phyloP scores from a whole-genome alignment of 2,329 filamentous ascomycete species.

The Lithohypha guttulata region DNA sequence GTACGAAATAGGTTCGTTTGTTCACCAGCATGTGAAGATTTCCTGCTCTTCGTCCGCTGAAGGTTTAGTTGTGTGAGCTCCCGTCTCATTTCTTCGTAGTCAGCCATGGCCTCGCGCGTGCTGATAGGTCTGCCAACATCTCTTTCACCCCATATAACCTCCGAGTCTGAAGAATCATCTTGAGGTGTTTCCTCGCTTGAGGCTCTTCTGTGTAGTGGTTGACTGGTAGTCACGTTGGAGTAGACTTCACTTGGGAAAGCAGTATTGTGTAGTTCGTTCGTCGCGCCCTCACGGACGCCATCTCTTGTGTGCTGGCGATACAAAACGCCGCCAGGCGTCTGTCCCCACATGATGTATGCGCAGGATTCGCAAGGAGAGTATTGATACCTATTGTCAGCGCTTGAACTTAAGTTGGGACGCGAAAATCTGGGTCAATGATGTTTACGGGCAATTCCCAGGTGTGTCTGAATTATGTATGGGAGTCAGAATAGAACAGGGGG shows the following conservation, averaged over 20 bases:
- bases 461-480: no score
- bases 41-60: constrained; percentile 24
- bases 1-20: background rate
- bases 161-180: constrained; percentile 16
- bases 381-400: no score
- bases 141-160: constrained; percentile 53
- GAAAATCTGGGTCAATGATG: no score
- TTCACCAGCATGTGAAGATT: background rate
- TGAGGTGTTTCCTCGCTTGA: background rate
- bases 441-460: no score
- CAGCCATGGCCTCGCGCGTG: constrained; percentile 45
- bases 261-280: constrained; percentile 13
- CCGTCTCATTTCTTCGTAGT: constrained; percentile 46
- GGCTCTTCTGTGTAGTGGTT: constrained; percentile 7
- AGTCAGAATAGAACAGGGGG: no score
- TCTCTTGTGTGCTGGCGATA: constrained; percentile 3
- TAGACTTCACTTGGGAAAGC: constrained; percentile 5
- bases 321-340: background rate
- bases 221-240: constrained; percentile 10
- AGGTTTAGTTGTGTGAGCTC: constrained; percentile 46
- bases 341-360: constrained; percentile 9
- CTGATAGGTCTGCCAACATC: constrained; percentile 46
- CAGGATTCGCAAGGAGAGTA: no score
- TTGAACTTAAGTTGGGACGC: no score
- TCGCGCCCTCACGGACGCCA: constrained; percentile 1